Evolutionary conservation across 768 basidiomycete genomes (phyloP).

Genomic region (Mycena latifolia): DNA sequence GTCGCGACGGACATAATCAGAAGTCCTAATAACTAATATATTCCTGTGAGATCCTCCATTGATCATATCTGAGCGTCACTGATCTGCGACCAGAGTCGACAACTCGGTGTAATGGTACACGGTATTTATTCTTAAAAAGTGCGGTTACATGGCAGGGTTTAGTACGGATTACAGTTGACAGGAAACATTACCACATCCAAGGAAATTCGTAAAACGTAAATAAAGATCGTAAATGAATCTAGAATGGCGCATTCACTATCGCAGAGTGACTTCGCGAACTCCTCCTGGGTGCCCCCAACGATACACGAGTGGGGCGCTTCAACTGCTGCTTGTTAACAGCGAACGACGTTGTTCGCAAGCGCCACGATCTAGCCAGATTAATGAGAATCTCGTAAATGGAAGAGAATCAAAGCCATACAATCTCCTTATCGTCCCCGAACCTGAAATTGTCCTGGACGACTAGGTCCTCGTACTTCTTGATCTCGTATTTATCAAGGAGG

Average conservation of each 20-base stretch:
- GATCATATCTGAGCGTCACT: not conserved
- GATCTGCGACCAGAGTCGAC: constrained; percentile 16
- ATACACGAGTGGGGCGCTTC: constrained; percentile 83
- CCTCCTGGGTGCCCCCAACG: constrained; percentile 64
- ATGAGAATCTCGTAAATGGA: constrained; percentile 13
- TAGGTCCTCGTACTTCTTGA: constrained; percentile 94
- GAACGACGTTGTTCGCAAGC: constrained; percentile 91
- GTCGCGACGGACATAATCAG: constrained; percentile 60
- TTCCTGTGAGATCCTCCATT: not conserved
- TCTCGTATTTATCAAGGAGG: constrained; percentile 90
- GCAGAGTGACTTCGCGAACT: constrained; percentile 63
- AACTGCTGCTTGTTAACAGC: constrained; percentile 95
- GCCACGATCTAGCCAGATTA: constrained; percentile 86
- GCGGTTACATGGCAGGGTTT: constrained; percentile 30
- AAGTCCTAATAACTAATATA: constrained; percentile 28
- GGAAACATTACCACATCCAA: constrained; percentile 28
- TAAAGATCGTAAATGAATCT: constrained; percentile 38
- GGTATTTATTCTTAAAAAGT: constrained; percentile 30
- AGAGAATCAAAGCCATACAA: constrained; percentile 65
- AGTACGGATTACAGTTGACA: constrained; percentile 35
- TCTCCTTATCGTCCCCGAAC: constrained; percentile 97
- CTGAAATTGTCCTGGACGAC: constrained; percentile 99
- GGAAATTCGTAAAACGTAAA: constrained; percentile 38
- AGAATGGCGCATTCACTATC: constrained; percentile 80
- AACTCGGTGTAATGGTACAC: constrained; percentile 24